Conservation (phyloP, 805 yeast species). For the Candida khao-thaluensis region DNA sequence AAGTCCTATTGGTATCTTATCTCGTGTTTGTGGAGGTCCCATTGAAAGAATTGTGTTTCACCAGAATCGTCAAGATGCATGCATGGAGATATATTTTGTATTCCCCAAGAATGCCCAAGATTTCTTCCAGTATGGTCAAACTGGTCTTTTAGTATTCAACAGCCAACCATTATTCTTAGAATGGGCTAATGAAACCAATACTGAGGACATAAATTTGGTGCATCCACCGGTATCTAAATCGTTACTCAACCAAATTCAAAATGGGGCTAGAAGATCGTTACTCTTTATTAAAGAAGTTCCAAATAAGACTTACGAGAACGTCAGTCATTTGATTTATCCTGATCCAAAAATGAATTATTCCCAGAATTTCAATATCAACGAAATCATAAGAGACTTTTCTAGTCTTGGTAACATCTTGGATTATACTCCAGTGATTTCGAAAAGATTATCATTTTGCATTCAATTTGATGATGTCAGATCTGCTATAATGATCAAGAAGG, state of each 20-base stretch:
- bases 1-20: slow-evolving; percentile 49
- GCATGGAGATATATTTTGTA: slow-evolving; percentile 51
- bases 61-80: slow-evolving; percentile 14
- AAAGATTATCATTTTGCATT: slow-evolving; percentile 59
- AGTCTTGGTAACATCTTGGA: slow-evolving; percentile 61
- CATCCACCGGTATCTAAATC: slow-evolving; percentile 25
- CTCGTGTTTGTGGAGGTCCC: slow-evolving; percentile 69
- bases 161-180: slow-evolving; percentile 49
- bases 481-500: slow-evolving; percentile 58
- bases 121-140: slow-evolving; percentile 50
- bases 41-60: slow-evolving; percentile 48
- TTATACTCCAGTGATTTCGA: slow-evolving; percentile 63
- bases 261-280: slow-evolving; percentile 57
- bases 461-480: slow-evolving; percentile 57
- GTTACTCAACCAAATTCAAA: slow-evolving; percentile 32
- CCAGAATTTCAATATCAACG: slow-evolving; percentile 42
- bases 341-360: slow-evolving; percentile 44
- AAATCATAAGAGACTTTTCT: slow-evolving; percentile 49
- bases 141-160: slow-evolving; percentile 58
- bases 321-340: slow-evolving; percentile 32
- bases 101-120: slow-evolving; percentile 51
- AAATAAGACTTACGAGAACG: slow-evolving; percentile 13
- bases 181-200: slow-evolving; percentile 41
- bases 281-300: slow-evolving; percentile 34
- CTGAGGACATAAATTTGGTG: slow-evolving; percentile 19